Percentiles rank a stretch among this genome's conserved stretches.
phyloP scores from a whole-genome alignment of 352 stramenopile genomes.

The Phytophthora podocarpi region DNA sequence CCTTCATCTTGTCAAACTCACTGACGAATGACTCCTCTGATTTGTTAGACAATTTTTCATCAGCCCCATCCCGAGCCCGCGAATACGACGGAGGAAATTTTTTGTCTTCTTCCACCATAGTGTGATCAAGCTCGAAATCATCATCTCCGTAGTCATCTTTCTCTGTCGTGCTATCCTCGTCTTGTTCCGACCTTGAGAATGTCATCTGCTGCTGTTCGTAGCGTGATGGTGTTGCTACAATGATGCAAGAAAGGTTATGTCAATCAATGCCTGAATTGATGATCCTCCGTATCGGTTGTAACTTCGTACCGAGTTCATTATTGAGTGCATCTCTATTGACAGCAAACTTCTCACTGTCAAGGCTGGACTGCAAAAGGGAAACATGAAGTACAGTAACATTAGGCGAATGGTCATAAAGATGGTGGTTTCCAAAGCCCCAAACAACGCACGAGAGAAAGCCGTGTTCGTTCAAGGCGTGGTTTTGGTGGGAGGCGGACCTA shows the following conservation, averaged over 20 bases:
- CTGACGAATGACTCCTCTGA: constrained; percentile 29
- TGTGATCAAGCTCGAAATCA: constrained; percentile 71
- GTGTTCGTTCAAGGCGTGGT: constrained; percentile 38
- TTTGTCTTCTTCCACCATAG: constrained; percentile 28
- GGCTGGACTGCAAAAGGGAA: constrained; percentile 48
- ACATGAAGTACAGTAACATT: background rate
- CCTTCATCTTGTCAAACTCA: constrained; percentile 51
- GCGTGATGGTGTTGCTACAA: constrained; percentile 38
- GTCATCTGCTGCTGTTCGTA: constrained; percentile 41
- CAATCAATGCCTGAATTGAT: background rate
- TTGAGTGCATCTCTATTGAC: constrained; percentile 67
- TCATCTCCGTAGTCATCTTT: constrained; percentile 62
- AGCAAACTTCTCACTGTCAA: constrained; percentile 79
- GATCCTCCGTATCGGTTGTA: too few species aligned
- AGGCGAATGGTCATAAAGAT: background rate
- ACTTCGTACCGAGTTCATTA: constrained; percentile 42
- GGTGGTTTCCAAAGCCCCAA: background rate
- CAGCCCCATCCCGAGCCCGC: background rate
- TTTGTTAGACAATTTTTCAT: background rate
- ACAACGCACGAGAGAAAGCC: constrained; percentile 54
- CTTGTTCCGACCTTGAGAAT: constrained; percentile 24
- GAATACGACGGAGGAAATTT: constrained; percentile 1
- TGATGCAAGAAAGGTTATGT: background rate
- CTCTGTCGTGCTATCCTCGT: constrained; percentile 26
- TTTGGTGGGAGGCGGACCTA: constrained; percentile 60